Evolutionary conservation across 2,329 filamentous ascomycete species (phyloP).

Genomic region (Phoma sp.): DNA sequence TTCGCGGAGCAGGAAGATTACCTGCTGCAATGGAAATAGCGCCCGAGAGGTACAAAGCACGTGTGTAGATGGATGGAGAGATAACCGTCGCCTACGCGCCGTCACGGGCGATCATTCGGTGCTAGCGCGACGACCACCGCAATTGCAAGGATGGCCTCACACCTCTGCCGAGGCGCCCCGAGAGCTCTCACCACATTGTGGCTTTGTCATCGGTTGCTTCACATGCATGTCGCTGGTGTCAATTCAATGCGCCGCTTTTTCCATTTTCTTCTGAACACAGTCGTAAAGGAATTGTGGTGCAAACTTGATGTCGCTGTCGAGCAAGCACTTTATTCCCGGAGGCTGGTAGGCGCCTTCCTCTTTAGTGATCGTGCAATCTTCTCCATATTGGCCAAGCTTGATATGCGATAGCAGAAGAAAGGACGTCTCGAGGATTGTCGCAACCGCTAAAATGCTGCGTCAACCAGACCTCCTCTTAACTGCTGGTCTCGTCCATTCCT

Average conservation of each 20-base stretch:
- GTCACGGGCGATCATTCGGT: background rate
- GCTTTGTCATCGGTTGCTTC: too few species aligned
- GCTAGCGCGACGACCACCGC: background rate
- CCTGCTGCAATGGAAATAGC: slow-evolving; percentile 2
- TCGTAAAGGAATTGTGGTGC: too few species aligned
- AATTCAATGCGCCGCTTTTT: too few species aligned
- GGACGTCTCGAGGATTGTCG: background rate
- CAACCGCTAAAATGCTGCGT: background rate
- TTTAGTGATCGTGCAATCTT: background rate
- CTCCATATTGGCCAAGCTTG: background rate
- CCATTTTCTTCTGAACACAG: too few species aligned
- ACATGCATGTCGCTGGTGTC: too few species aligned
- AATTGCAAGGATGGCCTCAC: background rate
- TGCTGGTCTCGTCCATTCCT: background rate
- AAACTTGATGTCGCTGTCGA: too few species aligned
- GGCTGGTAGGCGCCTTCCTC: slow-evolving; percentile 2
- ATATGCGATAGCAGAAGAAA: background rate
- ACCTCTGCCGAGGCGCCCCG: background rate
- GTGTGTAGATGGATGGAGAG: slow-evolving; percentile 1
- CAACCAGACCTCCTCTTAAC: background rate
- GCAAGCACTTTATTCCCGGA: too few species aligned
- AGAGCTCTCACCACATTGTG: background rate
- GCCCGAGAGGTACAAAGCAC: background rate
- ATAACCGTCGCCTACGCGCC: slow-evolving; percentile 1
- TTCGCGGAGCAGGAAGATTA: background rate